phyloP scores from a whole-genome alignment of 306 rosid genomes.

The Adenanthera pavonina region DNA sequence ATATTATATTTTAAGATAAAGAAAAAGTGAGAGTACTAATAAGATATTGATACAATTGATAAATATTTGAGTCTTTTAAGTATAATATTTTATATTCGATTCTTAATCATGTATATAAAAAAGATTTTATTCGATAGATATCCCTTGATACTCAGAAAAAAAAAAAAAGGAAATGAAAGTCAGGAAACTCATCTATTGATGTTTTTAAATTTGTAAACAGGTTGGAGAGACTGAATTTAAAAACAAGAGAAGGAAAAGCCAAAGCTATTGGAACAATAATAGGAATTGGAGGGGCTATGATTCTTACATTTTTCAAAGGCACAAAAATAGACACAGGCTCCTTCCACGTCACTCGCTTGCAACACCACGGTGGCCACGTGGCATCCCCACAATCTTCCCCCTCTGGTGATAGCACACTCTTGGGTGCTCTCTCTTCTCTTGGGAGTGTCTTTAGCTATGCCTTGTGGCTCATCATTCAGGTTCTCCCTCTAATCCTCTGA shows the following conservation, averaged over 20 bases:
- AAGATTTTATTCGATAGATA: too few species aligned
- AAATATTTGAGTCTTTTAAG: too few species aligned
- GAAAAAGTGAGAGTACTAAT: too few species aligned
- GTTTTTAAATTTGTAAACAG: not conserved
- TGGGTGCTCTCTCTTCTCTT: slow-evolving; percentile 35
- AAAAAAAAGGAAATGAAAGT: too few species aligned
- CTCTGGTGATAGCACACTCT: not conserved
- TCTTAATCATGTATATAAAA: too few species aligned
- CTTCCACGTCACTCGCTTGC: slow-evolving; percentile 37
- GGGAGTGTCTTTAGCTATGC: slow-evolving; percentile 38
- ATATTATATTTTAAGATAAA: too few species aligned
- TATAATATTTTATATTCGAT: too few species aligned
- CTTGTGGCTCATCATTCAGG: slow-evolving; percentile 59
- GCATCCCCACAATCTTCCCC: not conserved
- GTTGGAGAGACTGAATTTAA: slow-evolving; percentile 43
- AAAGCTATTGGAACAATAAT: slow-evolving; percentile 52
- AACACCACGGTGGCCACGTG: not conserved
- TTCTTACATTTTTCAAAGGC: slow-evolving; percentile 51
- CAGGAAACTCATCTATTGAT: not conserved
- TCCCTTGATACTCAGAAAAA: too few species aligned
- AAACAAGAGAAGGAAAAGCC: slow-evolving; percentile 42
- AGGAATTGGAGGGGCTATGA: slow-evolving; percentile 55
- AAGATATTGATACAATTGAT: too few species aligned
- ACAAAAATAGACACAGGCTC: slow-evolving; percentile 33
- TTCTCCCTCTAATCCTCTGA: not conserved